Evolutionary conservation across 305 asterid species (phyloP), one percentile per base, ranked within the genome.

Genomic region (Andrographis paniculata): DNA sequence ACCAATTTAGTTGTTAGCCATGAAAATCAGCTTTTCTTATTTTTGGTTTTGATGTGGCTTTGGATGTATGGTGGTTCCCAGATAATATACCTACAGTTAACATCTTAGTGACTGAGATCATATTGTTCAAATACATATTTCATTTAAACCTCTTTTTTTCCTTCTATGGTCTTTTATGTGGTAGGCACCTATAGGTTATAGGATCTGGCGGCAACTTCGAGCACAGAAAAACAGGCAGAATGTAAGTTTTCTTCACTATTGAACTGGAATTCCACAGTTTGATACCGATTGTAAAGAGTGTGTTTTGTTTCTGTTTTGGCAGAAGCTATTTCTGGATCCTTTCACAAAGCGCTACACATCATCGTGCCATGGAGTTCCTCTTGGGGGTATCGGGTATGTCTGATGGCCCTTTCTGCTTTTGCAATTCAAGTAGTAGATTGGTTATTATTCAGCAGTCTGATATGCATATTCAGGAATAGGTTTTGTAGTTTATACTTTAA

Each of bases 381-480:
- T 91, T 42, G 99, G 99, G 54, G 99, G 99, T 59, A 70, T 91
- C 45, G 99, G 99, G 96, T 91, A 80, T 59, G 58, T 28, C 60
- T 45, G 17, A 35, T 24, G 33, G 28, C 44, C 41, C 57, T 59
- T 54, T 56, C 21, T 6, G 33, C 39, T 55, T 20, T 28, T n/a
- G 31, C 36, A 31, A 3, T 23, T 33, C n/a, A n/a, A 13, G 17
- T 38, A 45, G 27, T 35, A 17, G 50, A 28, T 42, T 7, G 38
- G 35, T 28, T 35, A 18, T 22, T 40, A 50, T 19, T n/a, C 17
- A 14, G 17, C 33, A 45, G 47, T 31, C 18, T 44, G 40, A 53
- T 46, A 18, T 37, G 13, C 16, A 33, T 42, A 17, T 45, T 50
- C 43, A 39, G 50, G 40, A 51, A 62, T n/a, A 23, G 3, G 33